Percentiles rank a stretch among this genome's conserved stretches.
Conservation (phyloP, 805 yeast genomes). For the Spathaspora sp. region DNA sequence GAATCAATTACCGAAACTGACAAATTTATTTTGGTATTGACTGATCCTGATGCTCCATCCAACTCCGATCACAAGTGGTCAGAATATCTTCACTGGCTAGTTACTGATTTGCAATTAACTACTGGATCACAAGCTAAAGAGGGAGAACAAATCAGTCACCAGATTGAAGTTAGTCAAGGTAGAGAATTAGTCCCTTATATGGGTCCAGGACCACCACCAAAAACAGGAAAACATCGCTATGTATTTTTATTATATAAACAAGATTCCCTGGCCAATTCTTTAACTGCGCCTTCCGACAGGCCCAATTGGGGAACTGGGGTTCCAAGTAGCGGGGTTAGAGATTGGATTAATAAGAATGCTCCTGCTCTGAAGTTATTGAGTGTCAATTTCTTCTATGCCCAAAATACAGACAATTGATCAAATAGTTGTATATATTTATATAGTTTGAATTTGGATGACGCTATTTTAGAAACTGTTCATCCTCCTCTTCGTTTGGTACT, state of each 20-base stretch:
- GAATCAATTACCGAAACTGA: conserved; percentile 40
- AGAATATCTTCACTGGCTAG: conserved; percentile 76
- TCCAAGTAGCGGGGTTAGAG: conserved; percentile 74
- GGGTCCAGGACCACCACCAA: conserved; percentile 90
- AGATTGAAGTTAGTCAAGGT: conserved; percentile 35
- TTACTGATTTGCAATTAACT: conserved; percentile 47
- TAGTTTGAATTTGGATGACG: not conserved
- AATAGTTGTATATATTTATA: not conserved
- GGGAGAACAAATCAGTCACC: conserved; percentile 16
- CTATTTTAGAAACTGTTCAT: not conserved
- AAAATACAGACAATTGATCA: conserved; percentile 34
- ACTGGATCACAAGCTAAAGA: conserved; percentile 28
- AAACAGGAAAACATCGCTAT: conserved; percentile 85
- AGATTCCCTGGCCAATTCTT: conserved; percentile 38
- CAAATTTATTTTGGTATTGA: conserved; percentile 69
- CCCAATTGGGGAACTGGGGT: conserved; percentile 84
- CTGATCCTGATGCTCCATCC: conserved; percentile 95
- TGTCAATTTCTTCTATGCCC: conserved; percentile 82
- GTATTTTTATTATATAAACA: conserved; percentile 74
- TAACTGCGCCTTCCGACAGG: conserved; percentile 49
- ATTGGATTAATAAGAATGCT: conserved; percentile 66
- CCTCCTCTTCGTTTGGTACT: conserved; percentile 21
- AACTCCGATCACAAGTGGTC: conserved; percentile 82
- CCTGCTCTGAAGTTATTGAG: conserved; percentile 58
- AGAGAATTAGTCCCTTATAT: conserved; percentile 50